Evolutionary conservation across 2,329 filamentous ascomycete species (phyloP).

Genomic region (Scleromitrula shiraiana): DNA sequence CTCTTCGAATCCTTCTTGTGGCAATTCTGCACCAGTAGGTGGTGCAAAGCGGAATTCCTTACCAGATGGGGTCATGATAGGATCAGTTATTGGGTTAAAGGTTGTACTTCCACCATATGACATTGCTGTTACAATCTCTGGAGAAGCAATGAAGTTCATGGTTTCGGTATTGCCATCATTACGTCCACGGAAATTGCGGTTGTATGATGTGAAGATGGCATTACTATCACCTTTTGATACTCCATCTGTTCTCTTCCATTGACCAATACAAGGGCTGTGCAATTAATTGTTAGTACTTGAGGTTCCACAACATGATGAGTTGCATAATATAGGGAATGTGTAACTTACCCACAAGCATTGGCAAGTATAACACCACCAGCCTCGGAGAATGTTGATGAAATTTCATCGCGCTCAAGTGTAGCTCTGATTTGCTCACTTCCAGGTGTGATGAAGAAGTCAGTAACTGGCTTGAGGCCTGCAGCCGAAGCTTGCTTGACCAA

Average conservation of each 20-base stretch:
- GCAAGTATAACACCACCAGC: slow-evolving; percentile 86
- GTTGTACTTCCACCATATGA: slow-evolving; percentile 85
- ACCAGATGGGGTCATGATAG: slow-evolving; percentile 70
- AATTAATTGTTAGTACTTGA: background rate
- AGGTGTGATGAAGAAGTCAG: slow-evolving; percentile 92
- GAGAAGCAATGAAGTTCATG: slow-evolving; percentile 98
- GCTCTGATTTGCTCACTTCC: slow-evolving; percentile 96
- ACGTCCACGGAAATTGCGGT: slow-evolving; percentile 94
- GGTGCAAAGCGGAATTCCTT: slow-evolving; percentile 78
- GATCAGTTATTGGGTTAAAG: slow-evolving; percentile 93
- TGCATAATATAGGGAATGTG: background rate
- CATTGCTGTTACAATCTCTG: slow-evolving; percentile 95
- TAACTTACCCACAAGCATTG: slow-evolving; percentile 68
- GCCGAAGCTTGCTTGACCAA: slow-evolving; percentile 84
- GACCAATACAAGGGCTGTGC: slow-evolving; percentile 61
- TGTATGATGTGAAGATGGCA: slow-evolving; percentile 94
- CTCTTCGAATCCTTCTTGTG: slow-evolving; percentile 59
- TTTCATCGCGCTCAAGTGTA: slow-evolving; percentile 82
- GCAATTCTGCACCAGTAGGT: slow-evolving; percentile 61
- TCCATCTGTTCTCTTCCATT: slow-evolving; percentile 89
- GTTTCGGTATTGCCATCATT: slow-evolving; percentile 96
- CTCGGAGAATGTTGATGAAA: slow-evolving; percentile 73
- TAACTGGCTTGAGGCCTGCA: slow-evolving; percentile 82
- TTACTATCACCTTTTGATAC: slow-evolving; percentile 79
- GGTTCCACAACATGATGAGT: background rate